Conservation (phyloP, 2,329 filamentous ascomycete genomes). For the Teratosphaeria nubilosa region DNA sequence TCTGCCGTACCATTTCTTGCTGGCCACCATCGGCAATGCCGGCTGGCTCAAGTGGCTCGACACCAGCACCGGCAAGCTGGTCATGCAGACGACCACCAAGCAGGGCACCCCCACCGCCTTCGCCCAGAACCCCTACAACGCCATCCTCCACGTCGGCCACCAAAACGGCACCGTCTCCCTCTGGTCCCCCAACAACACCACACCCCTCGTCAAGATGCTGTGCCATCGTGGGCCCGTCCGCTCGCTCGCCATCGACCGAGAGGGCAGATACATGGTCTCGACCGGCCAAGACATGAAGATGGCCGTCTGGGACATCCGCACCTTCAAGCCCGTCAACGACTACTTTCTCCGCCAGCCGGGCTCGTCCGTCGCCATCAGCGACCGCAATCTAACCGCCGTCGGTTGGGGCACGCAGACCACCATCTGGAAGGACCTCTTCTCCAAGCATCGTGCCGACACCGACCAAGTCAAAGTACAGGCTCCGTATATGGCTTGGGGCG, state of each 20-base stretch:
- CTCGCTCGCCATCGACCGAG: slow-evolving; percentile 72
- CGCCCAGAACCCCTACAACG: slow-evolving; percentile 84
- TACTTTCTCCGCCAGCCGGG: slow-evolving; percentile 80
- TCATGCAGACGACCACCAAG: slow-evolving; percentile 75
- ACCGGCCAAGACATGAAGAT: slow-evolving; percentile 82
- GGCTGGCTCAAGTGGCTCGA: slow-evolving; percentile 92
- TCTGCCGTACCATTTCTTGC: slow-evolving; percentile 87
- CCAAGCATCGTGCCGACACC: slow-evolving; percentile 45
- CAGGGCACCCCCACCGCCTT: slow-evolving; percentile 76
- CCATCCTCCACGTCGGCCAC: slow-evolving; percentile 82
- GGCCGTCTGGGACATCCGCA: slow-evolving; percentile 92
- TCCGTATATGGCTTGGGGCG: slow-evolving; percentile 90
- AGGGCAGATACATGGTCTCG: slow-evolving; percentile 92
- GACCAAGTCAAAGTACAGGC: slow-evolving; percentile 72
- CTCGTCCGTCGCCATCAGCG: slow-evolving; percentile 76
- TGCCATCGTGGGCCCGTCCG: slow-evolving; percentile 84
- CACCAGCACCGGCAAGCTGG: slow-evolving; percentile 81
- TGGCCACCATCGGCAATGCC: slow-evolving; percentile 73
- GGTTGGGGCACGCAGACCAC: slow-evolving; percentile 84
- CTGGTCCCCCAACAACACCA: slow-evolving; percentile 86
- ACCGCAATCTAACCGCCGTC: slow-evolving; percentile 76
- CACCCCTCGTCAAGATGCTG: slow-evolving; percentile 81
- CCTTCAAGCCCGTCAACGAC: slow-evolving; percentile 83
- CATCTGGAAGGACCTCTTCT: slow-evolving; percentile 84
- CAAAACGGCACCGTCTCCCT: slow-evolving; percentile 90